Percentiles rank a stretch among this genome's conserved stretches.
These are phyloP conservation scores for Colletotrichum orchidophilum DNA, from an alignment of 2,329 filamentous ascomycete species.

Conservation along the genomic window DNA sequence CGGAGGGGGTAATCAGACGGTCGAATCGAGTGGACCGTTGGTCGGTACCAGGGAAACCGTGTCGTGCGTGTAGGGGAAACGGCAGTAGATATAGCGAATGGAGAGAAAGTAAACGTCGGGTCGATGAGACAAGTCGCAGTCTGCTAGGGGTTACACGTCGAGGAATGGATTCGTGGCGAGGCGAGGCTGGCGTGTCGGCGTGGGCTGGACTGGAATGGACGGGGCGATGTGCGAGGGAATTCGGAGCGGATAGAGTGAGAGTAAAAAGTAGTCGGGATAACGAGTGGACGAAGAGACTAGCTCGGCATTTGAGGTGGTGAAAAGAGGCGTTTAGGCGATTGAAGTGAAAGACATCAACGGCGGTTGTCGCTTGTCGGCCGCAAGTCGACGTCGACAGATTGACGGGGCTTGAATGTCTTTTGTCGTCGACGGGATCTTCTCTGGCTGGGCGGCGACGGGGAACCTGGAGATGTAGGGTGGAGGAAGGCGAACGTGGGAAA, in stretches of 20 bases:
- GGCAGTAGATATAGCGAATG: slow-evolving; percentile 9
- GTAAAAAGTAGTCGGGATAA: slow-evolving; percentile 25
- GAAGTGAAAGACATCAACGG: slow-evolving; percentile 34
- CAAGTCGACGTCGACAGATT: slow-evolving; percentile 10
- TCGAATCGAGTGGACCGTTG: slow-evolving; percentile 2
- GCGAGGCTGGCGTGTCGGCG: slow-evolving; percentile 11
- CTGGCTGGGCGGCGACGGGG: slow-evolving; percentile 1
- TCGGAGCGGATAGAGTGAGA: slow-evolving; percentile 14
- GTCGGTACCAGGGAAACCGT: neutral
- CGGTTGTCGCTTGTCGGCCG: slow-evolving; percentile 14
- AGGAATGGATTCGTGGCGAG: slow-evolving; percentile 24
- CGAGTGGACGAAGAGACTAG: slow-evolving; percentile 36
- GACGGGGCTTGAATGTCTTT: slow-evolving; percentile 21
- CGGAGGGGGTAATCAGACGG: slow-evolving; percentile 14
- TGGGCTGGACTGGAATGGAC: slow-evolving; percentile 22
- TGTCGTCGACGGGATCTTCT: slow-evolving; percentile 19
- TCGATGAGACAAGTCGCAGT: slow-evolving; percentile 6
- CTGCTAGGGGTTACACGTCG: neutral
- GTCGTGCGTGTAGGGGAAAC: slow-evolving; percentile 5
- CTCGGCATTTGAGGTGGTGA: slow-evolving; percentile 31
- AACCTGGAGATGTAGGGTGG: slow-evolving; percentile 28
- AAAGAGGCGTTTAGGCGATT: slow-evolving; percentile 21
- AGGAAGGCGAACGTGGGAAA: slow-evolving; percentile 11
- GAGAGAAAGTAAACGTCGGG: slow-evolving; percentile 7
- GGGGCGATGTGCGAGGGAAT: slow-evolving; percentile 6